Percentiles rank a stretch among this genome's conserved stretches.
phyloP scores from a whole-genome alignment of 108 stramenopile species.

The Skeletonema grethae region DNA sequence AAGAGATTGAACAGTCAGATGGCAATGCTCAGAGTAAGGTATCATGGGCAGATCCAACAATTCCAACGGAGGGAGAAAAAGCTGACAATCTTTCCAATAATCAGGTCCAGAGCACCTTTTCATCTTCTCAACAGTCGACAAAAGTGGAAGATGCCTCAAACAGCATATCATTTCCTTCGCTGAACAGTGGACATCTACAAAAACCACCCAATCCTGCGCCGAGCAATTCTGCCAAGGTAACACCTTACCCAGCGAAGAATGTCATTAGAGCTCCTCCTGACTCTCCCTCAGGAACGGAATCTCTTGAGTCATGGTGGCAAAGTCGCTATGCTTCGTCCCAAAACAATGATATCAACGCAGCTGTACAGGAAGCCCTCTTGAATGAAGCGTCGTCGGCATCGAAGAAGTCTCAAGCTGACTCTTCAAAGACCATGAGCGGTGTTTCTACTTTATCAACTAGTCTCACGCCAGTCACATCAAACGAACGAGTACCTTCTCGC shows the following conservation, averaged over 20 bases:
- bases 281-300: constrained; percentile 48
- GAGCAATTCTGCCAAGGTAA: background rate
- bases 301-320: constrained; percentile 54
- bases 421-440: constrained; percentile 3
- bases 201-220: constrained; percentile 3
- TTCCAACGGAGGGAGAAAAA: background rate
- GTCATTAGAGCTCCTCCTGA: background rate
- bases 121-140: background rate
- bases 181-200: constrained; percentile 14
- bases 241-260: background rate
- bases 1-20: constrained; percentile 8
- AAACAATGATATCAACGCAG: constrained; percentile 42
- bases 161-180: constrained; percentile 21
- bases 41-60: constrained; percentile 22
- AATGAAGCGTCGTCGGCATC: constrained; percentile 12
- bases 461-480: background rate
- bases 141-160: background rate
- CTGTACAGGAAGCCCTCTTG: constrained; percentile 44
- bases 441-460: constrained; percentile 5
- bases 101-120: background rate
- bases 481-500: background rate
- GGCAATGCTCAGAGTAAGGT: constrained; percentile 6
- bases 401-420: background rate
- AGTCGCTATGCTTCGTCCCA: constrained; percentile 37
- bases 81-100: background rate